phyloP scores from a whole-genome alignment of 2,329 filamentous ascomycete genomes.

The Diaporthe citri region DNA sequence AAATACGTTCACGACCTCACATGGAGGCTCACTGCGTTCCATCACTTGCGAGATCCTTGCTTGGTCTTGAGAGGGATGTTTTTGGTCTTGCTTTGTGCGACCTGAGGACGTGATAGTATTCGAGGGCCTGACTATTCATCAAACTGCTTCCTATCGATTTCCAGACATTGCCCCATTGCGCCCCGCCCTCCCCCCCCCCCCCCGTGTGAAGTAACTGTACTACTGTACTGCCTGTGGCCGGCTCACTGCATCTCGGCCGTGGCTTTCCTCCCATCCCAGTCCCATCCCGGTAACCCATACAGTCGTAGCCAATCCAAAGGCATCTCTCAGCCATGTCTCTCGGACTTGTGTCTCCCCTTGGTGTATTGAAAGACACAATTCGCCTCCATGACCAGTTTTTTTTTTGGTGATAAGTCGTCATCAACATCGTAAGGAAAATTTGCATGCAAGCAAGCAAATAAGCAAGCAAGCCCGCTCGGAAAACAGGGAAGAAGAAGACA shows the following conservation, averaged over 20 bases:
- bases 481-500: neutral
- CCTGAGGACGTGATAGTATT: conserved; percentile 29
- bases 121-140: conserved; percentile 27
- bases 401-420: conserved; percentile 36
- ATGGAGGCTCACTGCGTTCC: conserved; percentile 15
- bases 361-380: conserved; percentile 34
- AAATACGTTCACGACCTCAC: conserved; percentile 10
- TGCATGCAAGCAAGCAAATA: conserved; percentile 13
- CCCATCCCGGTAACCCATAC: conserved; percentile 8
- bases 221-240: conserved; percentile 18
- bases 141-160: conserved; percentile 28
- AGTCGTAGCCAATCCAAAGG: conserved; percentile 27
- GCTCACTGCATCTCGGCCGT: conserved; percentile 24
- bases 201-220: conserved; percentile 14
- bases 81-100: conserved; percentile 4
- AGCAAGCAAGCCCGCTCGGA: conserved; percentile 7
- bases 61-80: neutral
- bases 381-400: conserved; percentile 21
- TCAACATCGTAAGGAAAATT: conserved; percentile 30
- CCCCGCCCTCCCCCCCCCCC: neutral
- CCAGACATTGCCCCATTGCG: neutral
- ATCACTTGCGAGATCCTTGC: conserved; percentile 4
- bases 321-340: conserved; percentile 26
- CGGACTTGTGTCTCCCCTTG: conserved; percentile 37
- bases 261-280: neutral